These are phyloP conservation scores for Trametes polyzona DNA, from an alignment of 1,284 basidiomycete genomes.

Conservation along the genomic window DNA sequence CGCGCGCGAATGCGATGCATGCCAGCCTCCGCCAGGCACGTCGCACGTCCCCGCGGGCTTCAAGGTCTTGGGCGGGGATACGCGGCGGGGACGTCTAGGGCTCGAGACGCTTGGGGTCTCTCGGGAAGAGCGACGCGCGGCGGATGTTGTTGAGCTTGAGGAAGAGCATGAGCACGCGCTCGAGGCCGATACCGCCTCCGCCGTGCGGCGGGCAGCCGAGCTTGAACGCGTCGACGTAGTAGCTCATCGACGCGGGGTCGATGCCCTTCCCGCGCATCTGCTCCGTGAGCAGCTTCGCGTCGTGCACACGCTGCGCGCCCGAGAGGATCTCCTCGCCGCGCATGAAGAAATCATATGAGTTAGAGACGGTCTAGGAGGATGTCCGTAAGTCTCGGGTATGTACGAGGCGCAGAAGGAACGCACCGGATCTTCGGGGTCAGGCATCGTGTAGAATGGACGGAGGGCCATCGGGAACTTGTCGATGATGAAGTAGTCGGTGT, in stretches of 20 bases:
- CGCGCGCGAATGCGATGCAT: no score
- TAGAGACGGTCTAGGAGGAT: constrained; percentile 83
- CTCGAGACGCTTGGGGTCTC: constrained; percentile 86
- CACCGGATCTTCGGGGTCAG: constrained; percentile 87
- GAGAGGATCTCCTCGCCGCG: constrained; percentile 98
- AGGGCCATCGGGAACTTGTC: constrained; percentile 95
- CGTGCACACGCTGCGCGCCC: constrained; percentile 97
- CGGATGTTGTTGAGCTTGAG: constrained; percentile 96
- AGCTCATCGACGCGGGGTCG: constrained; percentile 86
- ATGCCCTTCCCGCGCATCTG: constrained; percentile 85
- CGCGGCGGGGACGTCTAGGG: constrained; percentile 48
- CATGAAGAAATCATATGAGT: constrained; percentile 99
- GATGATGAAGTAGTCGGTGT: constrained; percentile 97
- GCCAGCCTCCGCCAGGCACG: no score
- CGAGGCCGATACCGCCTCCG: constrained; percentile 86
- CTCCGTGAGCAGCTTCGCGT: constrained; percentile 80
- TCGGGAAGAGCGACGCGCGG: constrained; percentile 92
- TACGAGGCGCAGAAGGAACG: constrained; percentile 33
- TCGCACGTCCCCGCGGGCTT: no score
- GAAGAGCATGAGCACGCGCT: constrained; percentile 96
- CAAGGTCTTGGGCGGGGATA: no score
- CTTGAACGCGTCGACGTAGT: constrained; percentile 93
- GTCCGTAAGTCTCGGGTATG: not conserved
- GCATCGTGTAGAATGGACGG: constrained; percentile 99
- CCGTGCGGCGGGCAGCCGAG: constrained; percentile 92